phyloP scores from a whole-genome alignment of 495 filamentous ascomycete species.

The Aspergillus steynii region DNA sequence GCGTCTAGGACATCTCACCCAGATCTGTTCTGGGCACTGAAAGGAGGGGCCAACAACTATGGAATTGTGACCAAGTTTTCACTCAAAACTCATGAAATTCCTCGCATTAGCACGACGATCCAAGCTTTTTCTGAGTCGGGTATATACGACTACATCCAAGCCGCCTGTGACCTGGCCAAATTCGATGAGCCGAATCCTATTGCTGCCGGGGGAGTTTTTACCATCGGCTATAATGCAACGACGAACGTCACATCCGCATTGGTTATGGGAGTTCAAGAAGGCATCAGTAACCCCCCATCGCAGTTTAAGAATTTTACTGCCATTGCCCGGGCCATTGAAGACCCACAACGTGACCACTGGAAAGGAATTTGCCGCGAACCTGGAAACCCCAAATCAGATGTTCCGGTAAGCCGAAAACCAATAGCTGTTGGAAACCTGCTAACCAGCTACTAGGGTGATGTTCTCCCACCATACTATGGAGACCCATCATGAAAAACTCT shows the following conservation, averaged over 20 bases:
- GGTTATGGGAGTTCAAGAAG: constrained; percentile 31
- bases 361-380: constrained; percentile 14
- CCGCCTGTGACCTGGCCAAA: constrained; percentile 19
- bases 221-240: constrained; percentile 26
- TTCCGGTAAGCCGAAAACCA: constrained; percentile 21
- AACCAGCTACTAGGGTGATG: constrained; percentile 18
- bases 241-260: constrained; percentile 16
- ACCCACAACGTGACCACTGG: constrained; percentile 29
- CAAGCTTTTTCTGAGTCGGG: constrained; percentile 34
- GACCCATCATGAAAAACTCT: constrained; percentile 21
- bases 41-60: constrained; percentile 44
- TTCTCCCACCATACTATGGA: constrained; percentile 28
- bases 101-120: constrained; percentile 36
- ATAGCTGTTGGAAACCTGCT: background rate
- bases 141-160: constrained; percentile 21
- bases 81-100: constrained; percentile 43
- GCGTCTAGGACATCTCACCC: constrained; percentile 21
- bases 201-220: constrained; percentile 26
- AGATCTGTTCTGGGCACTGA: constrained; percentile 42
- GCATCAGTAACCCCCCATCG: constrained; percentile 25
- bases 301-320: constrained; percentile 30
- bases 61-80: constrained; percentile 48
- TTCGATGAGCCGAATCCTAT: constrained; percentile 21
- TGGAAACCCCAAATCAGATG: constrained; percentile 33
- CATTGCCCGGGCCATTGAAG: constrained; percentile 18